Percentiles rank a stretch among this genome's conserved stretches.
Conservation (phyloP, 805 yeast species). For the Candida incommunis region DNA sequence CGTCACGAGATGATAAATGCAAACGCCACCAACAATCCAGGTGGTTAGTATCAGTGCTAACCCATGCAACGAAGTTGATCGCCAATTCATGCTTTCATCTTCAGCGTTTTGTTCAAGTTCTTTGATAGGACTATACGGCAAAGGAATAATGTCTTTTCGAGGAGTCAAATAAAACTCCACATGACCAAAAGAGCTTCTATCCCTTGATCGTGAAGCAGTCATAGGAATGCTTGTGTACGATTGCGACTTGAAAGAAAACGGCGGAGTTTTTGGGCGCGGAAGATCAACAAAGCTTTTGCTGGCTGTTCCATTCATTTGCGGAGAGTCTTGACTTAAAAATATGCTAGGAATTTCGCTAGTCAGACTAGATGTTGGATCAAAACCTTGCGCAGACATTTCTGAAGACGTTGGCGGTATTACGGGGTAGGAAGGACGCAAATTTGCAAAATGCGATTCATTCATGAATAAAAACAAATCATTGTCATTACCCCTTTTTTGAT, state of each 20-base stretch:
- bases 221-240: neutral
- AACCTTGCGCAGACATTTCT: too few relatives aligned
- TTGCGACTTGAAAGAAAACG: neutral
- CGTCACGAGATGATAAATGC: slow-evolving; percentile 5
- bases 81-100: neutral
- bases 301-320: too few relatives aligned
- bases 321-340: too few relatives aligned
- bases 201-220: neutral
- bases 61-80: slow-evolving; percentile 5
- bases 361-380: too few relatives aligned
- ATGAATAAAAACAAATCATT: too few relatives aligned
- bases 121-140: neutral
- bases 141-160: neutral
- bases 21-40: slow-evolving; percentile 6
- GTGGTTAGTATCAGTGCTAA: slow-evolving; percentile 3
- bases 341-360: too few relatives aligned
- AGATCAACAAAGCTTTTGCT: neutral
- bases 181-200: neutral
- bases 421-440: too few relatives aligned
- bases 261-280: neutral
- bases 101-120: neutral
- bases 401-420: too few relatives aligned
- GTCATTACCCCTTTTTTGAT: too few relatives aligned
- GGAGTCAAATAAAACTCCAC: neutral
- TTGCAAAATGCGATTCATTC: too few relatives aligned